phyloP scores from a whole-genome alignment of 176 grass and related monocot species.

The Oryza nivara region DNA sequence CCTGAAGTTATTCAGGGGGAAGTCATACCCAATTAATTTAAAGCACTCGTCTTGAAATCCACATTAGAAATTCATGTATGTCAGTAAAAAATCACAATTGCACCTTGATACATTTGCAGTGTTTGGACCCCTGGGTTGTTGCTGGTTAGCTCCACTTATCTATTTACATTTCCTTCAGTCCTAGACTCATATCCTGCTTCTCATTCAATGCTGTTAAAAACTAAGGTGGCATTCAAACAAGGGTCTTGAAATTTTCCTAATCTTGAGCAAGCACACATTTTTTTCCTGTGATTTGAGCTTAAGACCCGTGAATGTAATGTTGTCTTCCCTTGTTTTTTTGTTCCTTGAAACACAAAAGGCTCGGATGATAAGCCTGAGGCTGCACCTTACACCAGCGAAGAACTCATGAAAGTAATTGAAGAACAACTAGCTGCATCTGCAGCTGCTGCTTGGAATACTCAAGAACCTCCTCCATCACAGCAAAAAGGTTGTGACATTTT shows the following conservation, averaged over 20 bases:
- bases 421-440: constrained; percentile 70
- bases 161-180: not conserved
- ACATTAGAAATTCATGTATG: constrained; percentile 21
- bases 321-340: not conserved
- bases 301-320: constrained; percentile 2
- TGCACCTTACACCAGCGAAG: constrained; percentile 68
- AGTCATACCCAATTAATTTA: not conserved
- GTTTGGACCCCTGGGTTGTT: constrained; percentile 8
- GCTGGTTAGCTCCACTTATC: not conserved
- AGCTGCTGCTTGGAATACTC: constrained; percentile 41
- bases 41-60: not conserved
- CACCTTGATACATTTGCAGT: not conserved
- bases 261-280: not conserved
- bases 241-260: not conserved
- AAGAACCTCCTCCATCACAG: constrained; percentile 35
- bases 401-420: constrained; percentile 85
- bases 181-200: not conserved
- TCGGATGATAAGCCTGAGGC: constrained; percentile 70
- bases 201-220: not conserved
- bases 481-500: constrained; percentile 55
- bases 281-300: not conserved
- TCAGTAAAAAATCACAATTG: constrained; percentile 9
- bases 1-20: constrained; percentile 20
- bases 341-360: not conserved
- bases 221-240: constrained; percentile 1